Conservation (phyloP, 345 rosid genomes). For the Tarenaya hassleriana region DNA sequence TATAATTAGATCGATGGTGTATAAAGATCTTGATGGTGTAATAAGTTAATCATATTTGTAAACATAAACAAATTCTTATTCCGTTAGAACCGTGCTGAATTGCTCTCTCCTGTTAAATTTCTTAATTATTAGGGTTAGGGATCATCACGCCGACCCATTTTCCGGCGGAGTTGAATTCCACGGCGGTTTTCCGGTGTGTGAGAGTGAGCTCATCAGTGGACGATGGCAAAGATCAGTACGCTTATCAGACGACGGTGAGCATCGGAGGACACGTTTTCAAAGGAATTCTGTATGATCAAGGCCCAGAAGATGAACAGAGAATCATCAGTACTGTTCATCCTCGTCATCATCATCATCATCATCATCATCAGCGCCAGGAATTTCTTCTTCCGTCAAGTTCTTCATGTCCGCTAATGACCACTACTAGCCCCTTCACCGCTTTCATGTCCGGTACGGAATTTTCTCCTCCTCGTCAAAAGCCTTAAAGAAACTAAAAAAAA, state of each 20-base stretch:
- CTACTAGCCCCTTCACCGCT: slow-evolving; percentile 30
- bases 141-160: slow-evolving; percentile 28
- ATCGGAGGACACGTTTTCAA: slow-evolving; percentile 57
- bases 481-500: slow-evolving; percentile 19
- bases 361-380: slow-evolving; percentile 17
- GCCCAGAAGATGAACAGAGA: slow-evolving; percentile 28
- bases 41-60: background rate
- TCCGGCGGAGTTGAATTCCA: slow-evolving; percentile 41
- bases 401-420: slow-evolving; percentile 31
- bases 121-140: slow-evolving; percentile 39
- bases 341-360: slow-evolving; percentile 4
- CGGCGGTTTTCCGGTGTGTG: slow-evolving; percentile 44
- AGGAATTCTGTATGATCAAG: slow-evolving; percentile 62
- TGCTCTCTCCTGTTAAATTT: background rate
- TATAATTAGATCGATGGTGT: no score
- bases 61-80: no score
- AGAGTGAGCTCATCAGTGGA: slow-evolving; percentile 40
- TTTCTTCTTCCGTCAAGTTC: slow-evolving; percentile 37
- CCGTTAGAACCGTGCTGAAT: no score
- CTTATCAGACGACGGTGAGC: slow-evolving; percentile 37
- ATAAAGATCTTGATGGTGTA: no score
- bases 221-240: slow-evolving; percentile 37
- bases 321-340: slow-evolving; percentile 24
- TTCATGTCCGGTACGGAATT: slow-evolving; percentile 50
- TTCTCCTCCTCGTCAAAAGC: slow-evolving; percentile 31